Conservation (phyloP, 2,329 filamentous ascomycete species). For the Geoglossum cookeanum region DNA sequence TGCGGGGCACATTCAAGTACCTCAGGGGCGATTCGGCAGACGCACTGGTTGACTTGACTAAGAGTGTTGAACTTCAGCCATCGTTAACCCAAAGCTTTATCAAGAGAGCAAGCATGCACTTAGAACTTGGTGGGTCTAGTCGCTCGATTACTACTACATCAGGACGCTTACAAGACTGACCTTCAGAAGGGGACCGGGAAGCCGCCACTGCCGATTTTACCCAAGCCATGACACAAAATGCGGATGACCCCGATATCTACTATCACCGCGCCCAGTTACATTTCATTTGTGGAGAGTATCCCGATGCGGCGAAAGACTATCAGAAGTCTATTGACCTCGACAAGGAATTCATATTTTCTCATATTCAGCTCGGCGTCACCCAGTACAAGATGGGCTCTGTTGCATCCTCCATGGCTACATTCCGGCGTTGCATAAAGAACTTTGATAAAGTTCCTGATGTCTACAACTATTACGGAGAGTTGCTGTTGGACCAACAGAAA, state of each 20-base stretch:
- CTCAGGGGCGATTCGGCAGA: conserved; percentile 71
- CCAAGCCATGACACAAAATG: conserved; percentile 65
- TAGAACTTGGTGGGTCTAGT: conserved; percentile 57
- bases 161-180: conserved; percentile 16
- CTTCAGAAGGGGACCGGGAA: conserved; percentile 49
- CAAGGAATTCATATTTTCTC: conserved; percentile 92
- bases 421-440: conserved; percentile 94
- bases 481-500: conserved; percentile 90
- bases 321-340: conserved; percentile 98
- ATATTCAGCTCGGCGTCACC: conserved; percentile 96
- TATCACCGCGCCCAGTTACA: conserved; percentile 97
- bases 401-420: conserved; percentile 94
- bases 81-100: conserved; percentile 90
- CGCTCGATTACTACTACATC: neutral
- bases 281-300: conserved; percentile 90
- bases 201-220: conserved; percentile 77
- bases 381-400: conserved; percentile 99
- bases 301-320: conserved; percentile 91
- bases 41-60: conserved; percentile 71
- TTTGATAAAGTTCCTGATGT: conserved; percentile 93
- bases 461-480: conserved; percentile 98
- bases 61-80: conserved; percentile 80
- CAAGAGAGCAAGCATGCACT: conserved; percentile 94
- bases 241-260: conserved; percentile 87
- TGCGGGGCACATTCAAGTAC: conserved; percentile 90